Evolutionary conservation across 192 early-diverging fungal species (phyloP).

Genomic region (Rhizophlyctis rosea): DNA sequence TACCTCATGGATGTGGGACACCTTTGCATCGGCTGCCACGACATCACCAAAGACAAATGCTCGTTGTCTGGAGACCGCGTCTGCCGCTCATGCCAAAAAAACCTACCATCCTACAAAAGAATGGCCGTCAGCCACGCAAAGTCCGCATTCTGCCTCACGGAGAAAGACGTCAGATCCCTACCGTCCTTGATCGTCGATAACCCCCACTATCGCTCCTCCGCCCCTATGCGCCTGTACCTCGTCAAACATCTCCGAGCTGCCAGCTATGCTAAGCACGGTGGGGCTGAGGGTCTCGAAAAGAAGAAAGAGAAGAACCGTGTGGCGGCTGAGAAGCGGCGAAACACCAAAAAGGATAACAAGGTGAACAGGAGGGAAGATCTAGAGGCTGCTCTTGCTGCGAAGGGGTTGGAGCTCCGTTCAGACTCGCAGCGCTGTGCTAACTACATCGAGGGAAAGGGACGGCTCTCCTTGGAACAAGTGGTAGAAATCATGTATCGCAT

Average conservation of each 20-base stretch:
- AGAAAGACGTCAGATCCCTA: conserved; percentile 1
- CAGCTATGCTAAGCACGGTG: not conserved
- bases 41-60: not conserved
- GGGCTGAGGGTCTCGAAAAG: not conserved
- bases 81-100: not conserved
- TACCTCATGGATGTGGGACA: not conserved
- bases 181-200: not conserved
- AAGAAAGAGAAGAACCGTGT: not conserved
- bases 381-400: not conserved
- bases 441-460: not conserved
- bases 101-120: not conserved
- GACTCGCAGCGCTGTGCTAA: not conserved
- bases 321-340: not conserved
- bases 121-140: conserved; percentile 1
- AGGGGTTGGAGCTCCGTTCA: not conserved
- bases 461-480: not conserved
- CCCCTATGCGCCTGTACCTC: conserved; percentile 3
- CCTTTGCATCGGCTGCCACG: not conserved
- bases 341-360: not conserved
- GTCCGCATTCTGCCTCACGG: not conserved
- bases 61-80: conserved; percentile 3
- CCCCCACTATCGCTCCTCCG: conserved; percentile 1
- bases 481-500: not conserved
- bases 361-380: not conserved
- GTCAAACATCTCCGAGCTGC: not conserved